These are phyloP conservation scores for Penicillium sp. DNA, from an alignment of 2,329 filamentous ascomycete genomes.

Conservation along the genomic window DNA sequence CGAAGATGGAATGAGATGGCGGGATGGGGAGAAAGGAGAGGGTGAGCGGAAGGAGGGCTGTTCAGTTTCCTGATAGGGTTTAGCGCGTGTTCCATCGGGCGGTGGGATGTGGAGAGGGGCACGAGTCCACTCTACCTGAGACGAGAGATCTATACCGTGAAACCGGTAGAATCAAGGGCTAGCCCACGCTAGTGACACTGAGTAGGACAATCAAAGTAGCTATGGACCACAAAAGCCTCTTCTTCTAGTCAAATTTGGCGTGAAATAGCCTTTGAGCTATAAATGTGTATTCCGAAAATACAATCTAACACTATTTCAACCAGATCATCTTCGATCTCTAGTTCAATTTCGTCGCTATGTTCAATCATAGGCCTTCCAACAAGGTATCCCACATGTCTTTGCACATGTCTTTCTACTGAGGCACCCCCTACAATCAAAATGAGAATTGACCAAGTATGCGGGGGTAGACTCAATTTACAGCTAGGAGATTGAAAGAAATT, in stretches of 20 bases:
- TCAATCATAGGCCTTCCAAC: neutral
- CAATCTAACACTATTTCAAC: neutral
- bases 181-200: neutral
- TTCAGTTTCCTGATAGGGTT: slow-evolving; percentile 20
- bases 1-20: slow-evolving; percentile 4
- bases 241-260: neutral
- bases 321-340: neutral
- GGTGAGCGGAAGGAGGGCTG: slow-evolving; percentile 25
- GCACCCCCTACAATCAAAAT: neutral
- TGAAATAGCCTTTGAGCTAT: neutral
- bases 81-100: slow-evolving; percentile 26
- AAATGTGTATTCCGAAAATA: neutral
- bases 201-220: neutral
- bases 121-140: slow-evolving; percentile 13
- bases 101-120: slow-evolving; percentile 29
- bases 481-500: neutral
- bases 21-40: slow-evolving; percentile 15
- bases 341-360: neutral
- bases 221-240: neutral
- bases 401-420: neutral
- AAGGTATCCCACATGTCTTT: neutral
- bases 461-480: neutral
- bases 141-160: slow-evolving; percentile 1
- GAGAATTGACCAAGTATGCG: neutral
- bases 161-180: neutral